Base-by-base conservation (phyloP, 2,329 filamentous ascomycete genomes). In the Periconia sp. region DNA sequence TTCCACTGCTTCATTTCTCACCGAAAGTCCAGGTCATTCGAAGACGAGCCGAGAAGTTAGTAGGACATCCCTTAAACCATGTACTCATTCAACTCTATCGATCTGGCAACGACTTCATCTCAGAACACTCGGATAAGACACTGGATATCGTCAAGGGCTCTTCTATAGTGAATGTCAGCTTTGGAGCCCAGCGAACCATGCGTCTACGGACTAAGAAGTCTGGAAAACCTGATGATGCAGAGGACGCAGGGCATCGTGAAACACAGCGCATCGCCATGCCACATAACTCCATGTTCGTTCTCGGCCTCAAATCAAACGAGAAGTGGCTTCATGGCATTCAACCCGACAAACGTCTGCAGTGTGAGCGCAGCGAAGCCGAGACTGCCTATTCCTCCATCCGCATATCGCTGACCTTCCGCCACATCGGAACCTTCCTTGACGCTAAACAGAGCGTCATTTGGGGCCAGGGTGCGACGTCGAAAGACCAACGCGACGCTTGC, bases 121-220 rank as follows among this genome's bases (percentile, higher is more conserved):
- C 89, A 1, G 94, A 99, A 65, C 94, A 99, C 64, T 95, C 90
- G 26, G 94, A 99, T 68, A 99, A 99, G 73, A 96, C 92, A 0
- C 77, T 99, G 17, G 94, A 99, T 66, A 94, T 99, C 43, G 85
- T 84, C 10, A 83, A 81, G 18, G 84, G 79, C 4, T 94, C 88
- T 17, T 92, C 80, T 46, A 95, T 99, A 54, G 90, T 92, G 53
- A 99, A 97, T 63, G 84, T 96, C 36, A 96, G 90, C 54, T 80
- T 97, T n/a, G 94, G 94, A 1, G 92, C 92, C 1, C 86, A 95
- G 71, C 80, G 94, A 39, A 92, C 85, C 2, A 96, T 97, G 92
- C 80, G 88, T 0, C 81, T 99, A 24, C 84, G 94, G 37, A 92
- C 87, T 9, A 96, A 95, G 73, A 87, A 87, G 49, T 65, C 54